Evolutionary conservation across 768 basidiomycete genomes (phyloP).

Genomic region (Naematelia encephala): DNA sequence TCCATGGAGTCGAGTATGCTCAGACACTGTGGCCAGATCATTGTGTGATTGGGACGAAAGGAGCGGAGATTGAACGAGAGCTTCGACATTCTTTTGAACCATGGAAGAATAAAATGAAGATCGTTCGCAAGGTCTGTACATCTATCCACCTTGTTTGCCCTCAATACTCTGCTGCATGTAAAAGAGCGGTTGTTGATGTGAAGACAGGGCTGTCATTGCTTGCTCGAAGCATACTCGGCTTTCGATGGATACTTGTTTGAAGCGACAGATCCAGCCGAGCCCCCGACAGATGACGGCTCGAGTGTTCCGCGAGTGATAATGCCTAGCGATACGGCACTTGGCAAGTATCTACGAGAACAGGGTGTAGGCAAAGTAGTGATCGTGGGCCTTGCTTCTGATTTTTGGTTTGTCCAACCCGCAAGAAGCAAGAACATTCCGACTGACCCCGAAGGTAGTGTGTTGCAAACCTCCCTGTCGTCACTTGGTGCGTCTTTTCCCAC

Average conservation of each 20-base stretch:
- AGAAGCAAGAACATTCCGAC: conserved; percentile 1
- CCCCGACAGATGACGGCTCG: conserved; percentile 4
- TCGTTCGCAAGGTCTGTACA: conserved; percentile 30
- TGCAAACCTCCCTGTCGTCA: conserved; percentile 4
- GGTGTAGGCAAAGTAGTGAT: conserved; percentile 62
- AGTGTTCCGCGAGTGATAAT: conserved; percentile 53
- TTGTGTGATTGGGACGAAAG: conserved; percentile 60
- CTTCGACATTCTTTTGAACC: conserved; percentile 57
- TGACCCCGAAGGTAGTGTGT: conserved; percentile 8
- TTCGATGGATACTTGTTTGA: conserved; percentile 55
- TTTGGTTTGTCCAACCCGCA: conserved; percentile 55
- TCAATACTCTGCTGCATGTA: neutral
- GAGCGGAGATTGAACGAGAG: conserved; percentile 62
- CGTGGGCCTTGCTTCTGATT: conserved; percentile 68
- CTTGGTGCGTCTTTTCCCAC: conserved; percentile 3
- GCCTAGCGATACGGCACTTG: conserved; percentile 51
- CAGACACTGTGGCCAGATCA: conserved; percentile 80
- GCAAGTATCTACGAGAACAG: conserved; percentile 37
- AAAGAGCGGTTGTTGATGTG: too few relatives aligned
- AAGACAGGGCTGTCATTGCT: conserved; percentile 53
- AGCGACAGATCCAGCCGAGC: conserved; percentile 13
- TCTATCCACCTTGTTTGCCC: neutral
- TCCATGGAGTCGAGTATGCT: conserved; percentile 33
- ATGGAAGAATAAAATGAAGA: conserved; percentile 32
- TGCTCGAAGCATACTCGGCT: conserved; percentile 76